Evolutionary conservation across 2,329 filamentous ascomycete species (phyloP).

Genomic region (Penicillium brasilianum): DNA sequence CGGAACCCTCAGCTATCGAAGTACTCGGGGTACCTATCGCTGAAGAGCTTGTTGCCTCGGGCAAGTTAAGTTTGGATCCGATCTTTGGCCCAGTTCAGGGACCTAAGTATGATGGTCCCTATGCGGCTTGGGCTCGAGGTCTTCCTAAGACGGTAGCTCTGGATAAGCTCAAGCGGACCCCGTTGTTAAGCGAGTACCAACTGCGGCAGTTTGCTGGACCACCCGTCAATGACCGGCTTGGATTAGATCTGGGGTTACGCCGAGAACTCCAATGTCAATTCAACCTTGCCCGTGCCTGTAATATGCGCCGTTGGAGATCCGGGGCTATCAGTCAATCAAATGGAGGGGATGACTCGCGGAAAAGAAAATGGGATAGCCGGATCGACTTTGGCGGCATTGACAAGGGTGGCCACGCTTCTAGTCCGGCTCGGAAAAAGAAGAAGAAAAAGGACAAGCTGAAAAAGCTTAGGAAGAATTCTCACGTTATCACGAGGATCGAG

Average conservation of each 20-base stretch:
- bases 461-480: not conserved
- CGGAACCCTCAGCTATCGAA: conserved; percentile 19
- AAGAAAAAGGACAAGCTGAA: conserved; percentile 16
- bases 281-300: conserved; percentile 37
- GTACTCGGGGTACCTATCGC: conserved; percentile 36
- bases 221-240: conserved; percentile 24
- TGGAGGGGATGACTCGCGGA: not conserved
- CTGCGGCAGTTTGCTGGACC: conserved; percentile 40
- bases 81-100: conserved; percentile 49
- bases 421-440: not conserved
- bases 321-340: not conserved
- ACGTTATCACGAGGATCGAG: conserved; percentile 16
- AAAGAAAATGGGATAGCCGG: conserved; percentile 1
- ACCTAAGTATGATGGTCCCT: conserved; percentile 47
- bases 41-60: conserved; percentile 37
- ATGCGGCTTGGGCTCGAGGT: conserved; percentile 47
- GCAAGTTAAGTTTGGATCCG: conserved; percentile 43
- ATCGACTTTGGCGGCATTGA: not conserved
- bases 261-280: conserved; percentile 31
- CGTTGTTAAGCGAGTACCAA: conserved; percentile 34
- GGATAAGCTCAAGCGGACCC: conserved; percentile 30
- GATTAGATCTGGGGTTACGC: conserved; percentile 26
- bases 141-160: conserved; percentile 20
- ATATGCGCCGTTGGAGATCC: conserved; percentile 18
- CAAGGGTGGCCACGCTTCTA: not conserved